These are phyloP conservation scores for Pseudoscleropodium purum DNA, from an alignment of 225 moss, liverwort and hornwort genomes.

Conservation along the genomic window DNA sequence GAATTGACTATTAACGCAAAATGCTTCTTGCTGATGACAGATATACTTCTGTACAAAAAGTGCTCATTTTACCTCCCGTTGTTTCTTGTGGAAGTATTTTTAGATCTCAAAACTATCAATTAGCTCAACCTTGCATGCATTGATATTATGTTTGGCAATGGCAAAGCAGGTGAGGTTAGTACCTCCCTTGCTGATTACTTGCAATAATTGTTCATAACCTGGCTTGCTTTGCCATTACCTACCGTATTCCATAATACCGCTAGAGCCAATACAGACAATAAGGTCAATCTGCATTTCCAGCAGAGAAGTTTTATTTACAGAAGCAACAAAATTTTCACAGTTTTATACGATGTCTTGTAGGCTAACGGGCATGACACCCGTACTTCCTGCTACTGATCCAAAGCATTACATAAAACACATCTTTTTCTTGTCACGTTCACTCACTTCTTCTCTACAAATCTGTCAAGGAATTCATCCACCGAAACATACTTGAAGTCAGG, in stretches of 20 bases:
- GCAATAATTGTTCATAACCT: not conserved
- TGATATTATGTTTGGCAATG: too few relatives aligned
- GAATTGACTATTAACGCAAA: not conserved
- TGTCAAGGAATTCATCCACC: not conserved
- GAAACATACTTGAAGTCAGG: not conserved
- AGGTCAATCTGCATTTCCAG: not conserved
- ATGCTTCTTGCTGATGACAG: not conserved
- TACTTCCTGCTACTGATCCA: constrained; percentile 62
- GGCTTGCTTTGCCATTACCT: not conserved
- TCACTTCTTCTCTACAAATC: not conserved
- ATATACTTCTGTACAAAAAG: not conserved
- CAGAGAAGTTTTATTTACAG: not conserved
- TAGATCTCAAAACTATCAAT: not conserved
- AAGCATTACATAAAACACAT: not conserved
- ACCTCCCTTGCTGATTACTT: not conserved
- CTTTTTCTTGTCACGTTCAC: not conserved
- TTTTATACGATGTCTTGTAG: not conserved
- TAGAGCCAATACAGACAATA: not conserved
- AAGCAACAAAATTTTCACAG: not conserved
- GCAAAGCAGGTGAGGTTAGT: not conserved
- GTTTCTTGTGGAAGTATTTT: not conserved
- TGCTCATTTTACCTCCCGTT: not conserved
- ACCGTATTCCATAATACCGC: too few relatives aligned
- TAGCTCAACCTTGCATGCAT: not conserved
- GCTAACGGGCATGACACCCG: not conserved